Evolutionary conservation across 257 asterid species (phyloP).

Genomic region (Anisodus tanguticus): DNA sequence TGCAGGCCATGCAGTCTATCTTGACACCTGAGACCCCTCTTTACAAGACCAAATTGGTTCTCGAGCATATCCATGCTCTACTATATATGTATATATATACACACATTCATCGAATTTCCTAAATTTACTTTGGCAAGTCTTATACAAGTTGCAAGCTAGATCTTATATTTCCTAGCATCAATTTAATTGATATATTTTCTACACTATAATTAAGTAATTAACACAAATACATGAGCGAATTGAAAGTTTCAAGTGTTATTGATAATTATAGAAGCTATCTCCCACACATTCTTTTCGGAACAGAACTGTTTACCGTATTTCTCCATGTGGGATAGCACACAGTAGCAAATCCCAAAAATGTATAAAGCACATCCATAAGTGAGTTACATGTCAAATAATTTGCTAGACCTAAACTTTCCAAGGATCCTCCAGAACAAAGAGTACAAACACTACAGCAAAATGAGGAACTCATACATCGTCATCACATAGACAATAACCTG

Average conservation of each 20-base stretch:
- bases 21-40: not conserved
- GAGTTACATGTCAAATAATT: not conserved
- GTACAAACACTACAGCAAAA: not conserved
- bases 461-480: not conserved
- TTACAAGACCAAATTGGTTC: not conserved
- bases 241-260: conserved; percentile 10
- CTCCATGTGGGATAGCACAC: not conserved
- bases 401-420: not conserved
- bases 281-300: not conserved
- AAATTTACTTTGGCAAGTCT: conserved; percentile 10
- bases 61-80: not conserved
- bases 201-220: not conserved
- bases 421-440: conserved; percentile 11
- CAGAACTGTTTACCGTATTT: not conserved
- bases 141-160: not conserved
- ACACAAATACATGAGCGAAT: not conserved
- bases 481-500: not conserved
- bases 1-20: not conserved
- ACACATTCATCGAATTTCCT: not conserved
- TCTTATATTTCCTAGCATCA: not conserved
- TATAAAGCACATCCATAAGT: not conserved
- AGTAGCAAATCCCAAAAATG: not conserved
- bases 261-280: not conserved
- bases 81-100: not conserved
- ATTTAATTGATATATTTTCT: not conserved